Base-by-base conservation (phyloP, 768 basidiomycete species). In the Cystofilobasidium ferigula region DNA sequence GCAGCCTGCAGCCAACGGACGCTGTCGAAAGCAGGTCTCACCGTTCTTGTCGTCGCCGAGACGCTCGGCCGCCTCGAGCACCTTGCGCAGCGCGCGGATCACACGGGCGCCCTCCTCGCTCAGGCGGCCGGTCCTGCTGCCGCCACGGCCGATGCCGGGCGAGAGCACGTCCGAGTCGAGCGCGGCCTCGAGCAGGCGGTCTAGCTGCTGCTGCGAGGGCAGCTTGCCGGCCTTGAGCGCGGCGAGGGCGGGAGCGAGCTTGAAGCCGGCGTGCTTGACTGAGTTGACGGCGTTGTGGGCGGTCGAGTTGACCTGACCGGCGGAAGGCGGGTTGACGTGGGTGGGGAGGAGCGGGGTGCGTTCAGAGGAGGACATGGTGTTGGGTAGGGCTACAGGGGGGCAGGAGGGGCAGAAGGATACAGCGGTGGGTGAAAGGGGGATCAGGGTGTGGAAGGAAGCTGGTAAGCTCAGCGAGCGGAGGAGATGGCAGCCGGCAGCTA, bases 11-110 rank as follows among this genome's bases (percentile, higher is more conserved):
- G 20, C 13, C 1, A 24, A 69, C 63, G 63, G 56, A 76, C 43
- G 67, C 75, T 73, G 65, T 75, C n/a, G n/a, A n/a, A n/a, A n/a
- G n/a, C n/a, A n/a, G n/a, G n/a, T n/a, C n/a, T n/a, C 71, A 58
- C 69, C 71, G 69, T 78, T 78, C 74, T 78, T 78, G 57, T 72
- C 74, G 38, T 77, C 70, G 40, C 74, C 76, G 71, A 77, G 74
- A 0, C 71, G 60, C 42, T 73, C 73, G 63, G 35, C 42, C 18
- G 74, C 70, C 56, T 69, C 64, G 26, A 78, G 53, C 22, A 77
- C 77, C 20, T 58, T 67, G 40, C 76, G 71, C 67, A 70, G 53
- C 26, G 74, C 69, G n/a, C 74, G 69, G 38, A 78, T 68, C 34
- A 78, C 72, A 38, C 73, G 62, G 45, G 73, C 70, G 4, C 78